Base-by-base conservation (phyloP, 805 yeast genomes). In the Hanseniaspora jakobsenii region DNA sequence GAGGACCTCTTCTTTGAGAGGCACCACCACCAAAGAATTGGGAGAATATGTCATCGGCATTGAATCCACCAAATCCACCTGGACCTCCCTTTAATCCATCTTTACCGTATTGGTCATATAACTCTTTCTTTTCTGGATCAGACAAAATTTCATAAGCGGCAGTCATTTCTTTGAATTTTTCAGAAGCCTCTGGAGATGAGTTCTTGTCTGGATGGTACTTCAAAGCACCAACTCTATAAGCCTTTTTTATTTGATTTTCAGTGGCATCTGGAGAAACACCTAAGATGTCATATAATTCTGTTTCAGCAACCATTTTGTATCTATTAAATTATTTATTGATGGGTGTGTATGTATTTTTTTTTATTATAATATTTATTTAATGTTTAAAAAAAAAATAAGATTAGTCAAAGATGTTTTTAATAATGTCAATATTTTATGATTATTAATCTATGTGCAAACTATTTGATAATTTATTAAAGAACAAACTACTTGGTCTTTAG, bases 91-190 rank as follows among this genome's bases (percentile, higher is more conserved):
- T 84, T 54, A 91, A 70, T 47, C 98, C 99, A 57, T 86, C 96
- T 61, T 79, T 81, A 63, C 99, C 99, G 59, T 75, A 85, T 52
- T 74, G 77, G 65, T 91, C 97, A 60, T 89, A 89, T 3, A 80
- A 55, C 29, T 79, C 83, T 69, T 97, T 82, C 70, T 87, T 91
- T 59, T 87, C 81, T 14, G 79, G 68, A 59, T 87, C 96, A 10
- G 84, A 73, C 51, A 89, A 70, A n/a, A 85, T 69, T 64, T 89
- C 97, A 61, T 89, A 75, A 6, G 96, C 95, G 49, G 75, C 75
- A 3, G 89, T 78, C 56, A 85, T 72, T 61, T 85, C 95, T 65
- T 89, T 89, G 65, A 89, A 89, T 66, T 83, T 86, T 60, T 89
- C 97, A 43, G 93, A 91, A 13, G 94, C 95, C 63, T 87, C 97